Conservation (phyloP, 495 filamentous ascomycete genomes). For the Talaromyces liani region DNA sequence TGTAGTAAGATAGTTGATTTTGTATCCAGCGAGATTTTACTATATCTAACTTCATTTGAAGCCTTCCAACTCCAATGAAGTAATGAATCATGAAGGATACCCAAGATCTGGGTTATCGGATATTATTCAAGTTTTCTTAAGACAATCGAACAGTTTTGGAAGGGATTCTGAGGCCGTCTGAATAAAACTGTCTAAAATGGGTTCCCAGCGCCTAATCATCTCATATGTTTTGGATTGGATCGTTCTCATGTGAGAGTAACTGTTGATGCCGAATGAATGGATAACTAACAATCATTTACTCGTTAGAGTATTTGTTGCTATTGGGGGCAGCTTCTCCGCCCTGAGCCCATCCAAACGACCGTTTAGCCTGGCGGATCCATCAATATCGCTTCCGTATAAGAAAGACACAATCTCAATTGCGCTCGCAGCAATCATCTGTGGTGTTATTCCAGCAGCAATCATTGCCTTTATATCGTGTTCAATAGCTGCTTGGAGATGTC, state of each 20-base stretch:
- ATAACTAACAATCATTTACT: background rate
- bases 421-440: background rate
- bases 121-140: background rate
- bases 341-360: background rate
- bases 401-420: background rate
- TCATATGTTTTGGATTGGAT: background rate
- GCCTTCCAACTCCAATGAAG: background rate
- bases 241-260: background rate
- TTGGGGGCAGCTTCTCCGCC: background rate
- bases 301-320: background rate
- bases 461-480: background rate
- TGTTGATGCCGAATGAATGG: background rate
- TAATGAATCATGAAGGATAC: background rate
- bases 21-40: background rate
- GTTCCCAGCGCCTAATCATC: background rate
- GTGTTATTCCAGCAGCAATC: background rate
- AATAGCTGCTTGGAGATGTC: background rate
- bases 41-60: background rate
- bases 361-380: background rate
- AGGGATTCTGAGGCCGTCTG: background rate
- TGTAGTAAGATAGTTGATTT: background rate
- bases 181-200: background rate
- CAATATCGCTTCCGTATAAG: background rate
- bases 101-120: background rate
- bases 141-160: background rate